Evolutionary conservation across 331 rosid genomes (phyloP).

Genomic region (Spiraea crenata): DNA sequence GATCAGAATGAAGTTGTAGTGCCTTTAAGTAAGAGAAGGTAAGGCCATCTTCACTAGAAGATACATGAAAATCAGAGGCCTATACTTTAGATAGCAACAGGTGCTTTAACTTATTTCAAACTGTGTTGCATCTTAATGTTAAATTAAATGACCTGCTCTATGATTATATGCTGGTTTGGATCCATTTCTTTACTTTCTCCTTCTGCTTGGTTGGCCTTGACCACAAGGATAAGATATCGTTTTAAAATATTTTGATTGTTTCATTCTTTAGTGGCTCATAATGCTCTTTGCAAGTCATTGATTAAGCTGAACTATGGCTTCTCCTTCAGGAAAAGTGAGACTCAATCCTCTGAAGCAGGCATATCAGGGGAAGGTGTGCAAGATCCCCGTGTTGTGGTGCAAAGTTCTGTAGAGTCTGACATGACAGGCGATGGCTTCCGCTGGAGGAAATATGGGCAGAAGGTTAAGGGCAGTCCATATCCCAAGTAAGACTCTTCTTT

Average conservation of each 20-base stretch:
- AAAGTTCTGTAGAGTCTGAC: slow-evolving; percentile 57
- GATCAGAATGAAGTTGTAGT: slow-evolving; percentile 44
- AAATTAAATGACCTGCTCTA: not conserved
- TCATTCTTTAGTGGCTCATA: slow-evolving; percentile 1
- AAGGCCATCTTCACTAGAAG: not conserved
- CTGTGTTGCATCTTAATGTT: not conserved
- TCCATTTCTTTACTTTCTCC: not conserved
- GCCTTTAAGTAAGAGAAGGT: slow-evolving; percentile 72
- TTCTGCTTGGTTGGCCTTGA: not conserved
- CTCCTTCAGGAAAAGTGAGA: slow-evolving; percentile 67
- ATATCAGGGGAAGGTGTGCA: slow-evolving; percentile 51
- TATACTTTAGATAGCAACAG: not conserved
- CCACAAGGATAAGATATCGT: not conserved
- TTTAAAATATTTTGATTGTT: not conserved
- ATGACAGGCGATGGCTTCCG: slow-evolving; percentile 75
- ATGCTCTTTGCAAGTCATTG: not conserved
- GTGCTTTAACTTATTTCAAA: not conserved
- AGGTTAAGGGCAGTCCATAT: slow-evolving; percentile 84
- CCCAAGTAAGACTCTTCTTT: slow-evolving; percentile 51
- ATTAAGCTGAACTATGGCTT: slow-evolving; percentile 17
- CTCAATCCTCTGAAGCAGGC: slow-evolving; percentile 51
- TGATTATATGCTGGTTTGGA: not conserved
- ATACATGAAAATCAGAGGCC: not conserved
- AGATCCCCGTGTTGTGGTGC: slow-evolving; percentile 59
- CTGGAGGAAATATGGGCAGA: slow-evolving; percentile 99